These are phyloP conservation scores for Coemansia sp. DNA, from an alignment of 192 early-diverging fungal species.

Conservation along the genomic window DNA sequence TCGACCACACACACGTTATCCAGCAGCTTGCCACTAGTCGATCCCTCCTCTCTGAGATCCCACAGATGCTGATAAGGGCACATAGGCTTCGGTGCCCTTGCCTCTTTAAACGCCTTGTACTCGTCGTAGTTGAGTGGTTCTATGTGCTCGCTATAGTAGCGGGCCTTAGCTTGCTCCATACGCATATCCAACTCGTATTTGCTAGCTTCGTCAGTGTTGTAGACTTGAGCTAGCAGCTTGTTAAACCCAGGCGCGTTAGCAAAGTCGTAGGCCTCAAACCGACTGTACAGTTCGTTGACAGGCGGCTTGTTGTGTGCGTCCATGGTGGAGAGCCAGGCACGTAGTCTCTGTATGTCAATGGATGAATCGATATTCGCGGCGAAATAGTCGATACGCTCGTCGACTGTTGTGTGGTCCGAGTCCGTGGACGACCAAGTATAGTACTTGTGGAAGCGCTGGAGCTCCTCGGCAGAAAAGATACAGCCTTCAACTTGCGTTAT, in stretches of 20 bases:
- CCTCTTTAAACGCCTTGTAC: conserved; percentile 21
- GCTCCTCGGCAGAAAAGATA: conserved; percentile 37
- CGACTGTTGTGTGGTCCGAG: conserved; percentile 4
- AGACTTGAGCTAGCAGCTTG: conserved; percentile 28
- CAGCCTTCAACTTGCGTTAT: conserved; percentile 48
- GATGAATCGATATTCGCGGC: conserved; percentile 1
- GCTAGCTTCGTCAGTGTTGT: conserved; percentile 2
- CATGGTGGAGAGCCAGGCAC: conserved; percentile 41
- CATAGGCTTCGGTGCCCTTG: conserved; percentile 24
- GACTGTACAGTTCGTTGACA: conserved; percentile 16
- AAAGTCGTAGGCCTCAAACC: conserved; percentile 44
- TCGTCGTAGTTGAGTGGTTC: conserved; percentile 22
- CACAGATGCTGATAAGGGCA: conserved; percentile 53
- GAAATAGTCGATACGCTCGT: conserved; percentile 34
- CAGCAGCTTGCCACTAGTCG: conserved; percentile 14
- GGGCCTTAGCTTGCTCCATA: conserved; percentile 38
- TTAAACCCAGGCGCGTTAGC: conserved; percentile 35
- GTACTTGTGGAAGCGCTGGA: conserved; percentile 46
- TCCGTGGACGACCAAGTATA: conserved; percentile 23
- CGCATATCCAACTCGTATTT: conserved; percentile 30
- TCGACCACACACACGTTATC: conserved; percentile 26
- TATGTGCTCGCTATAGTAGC: conserved; percentile 29
- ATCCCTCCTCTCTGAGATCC: conserved; percentile 11
- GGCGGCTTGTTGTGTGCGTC: conserved; percentile 9
- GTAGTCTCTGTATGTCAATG: conserved; percentile 17